Evolutionary conservation across 805 yeast genomes (phyloP).

Genomic region (Nakazawaea molendinolei): DNA sequence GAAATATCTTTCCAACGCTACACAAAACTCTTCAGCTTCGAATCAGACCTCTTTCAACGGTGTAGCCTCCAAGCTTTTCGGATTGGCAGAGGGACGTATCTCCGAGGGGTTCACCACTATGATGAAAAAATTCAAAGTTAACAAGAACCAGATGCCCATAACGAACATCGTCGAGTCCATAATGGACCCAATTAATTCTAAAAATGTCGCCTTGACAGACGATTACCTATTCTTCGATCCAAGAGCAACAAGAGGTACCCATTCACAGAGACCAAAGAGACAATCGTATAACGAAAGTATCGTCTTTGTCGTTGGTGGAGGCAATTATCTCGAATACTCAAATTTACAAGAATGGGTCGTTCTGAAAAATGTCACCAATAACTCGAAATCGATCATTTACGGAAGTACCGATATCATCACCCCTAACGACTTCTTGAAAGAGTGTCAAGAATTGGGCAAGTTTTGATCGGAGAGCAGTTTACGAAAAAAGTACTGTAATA

Average conservation of each 20-base stretch:
- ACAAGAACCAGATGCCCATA: conserved; percentile 79
- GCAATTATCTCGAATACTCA: conserved; percentile 89
- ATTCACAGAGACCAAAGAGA: conserved; percentile 82
- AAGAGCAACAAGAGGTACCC: conserved; percentile 76
- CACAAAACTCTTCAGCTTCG: conserved; percentile 12
- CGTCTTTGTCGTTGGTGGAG: conserved; percentile 95
- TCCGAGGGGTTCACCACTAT: conserved; percentile 88
- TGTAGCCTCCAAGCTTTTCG: conserved; percentile 69
- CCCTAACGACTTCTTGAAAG: conserved; percentile 62
- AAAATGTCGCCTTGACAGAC: conserved; percentile 70
- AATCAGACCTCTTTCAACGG: conserved; percentile 50
- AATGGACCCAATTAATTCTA: conserved; percentile 76
- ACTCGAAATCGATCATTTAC: conserved; percentile 63
- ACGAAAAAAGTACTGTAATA: too few relatives aligned
- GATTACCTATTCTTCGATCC: conserved; percentile 92
- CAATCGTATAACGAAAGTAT: conserved; percentile 73
- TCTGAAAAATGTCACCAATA: too few relatives aligned
- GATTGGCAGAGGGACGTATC: conserved; percentile 71
- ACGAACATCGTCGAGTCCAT: conserved; percentile 88
- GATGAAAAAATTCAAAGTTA: conserved; percentile 80
- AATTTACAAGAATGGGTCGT: conserved; percentile 86
- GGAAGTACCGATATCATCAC: conserved; percentile 79
- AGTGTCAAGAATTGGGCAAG: conserved; percentile 49
- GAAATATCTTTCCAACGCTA: conserved; percentile 26
- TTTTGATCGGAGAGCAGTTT: too few relatives aligned